phyloP scores from a whole-genome alignment of 257 asterid genomes.

The Eustoma russellianum region DNA sequence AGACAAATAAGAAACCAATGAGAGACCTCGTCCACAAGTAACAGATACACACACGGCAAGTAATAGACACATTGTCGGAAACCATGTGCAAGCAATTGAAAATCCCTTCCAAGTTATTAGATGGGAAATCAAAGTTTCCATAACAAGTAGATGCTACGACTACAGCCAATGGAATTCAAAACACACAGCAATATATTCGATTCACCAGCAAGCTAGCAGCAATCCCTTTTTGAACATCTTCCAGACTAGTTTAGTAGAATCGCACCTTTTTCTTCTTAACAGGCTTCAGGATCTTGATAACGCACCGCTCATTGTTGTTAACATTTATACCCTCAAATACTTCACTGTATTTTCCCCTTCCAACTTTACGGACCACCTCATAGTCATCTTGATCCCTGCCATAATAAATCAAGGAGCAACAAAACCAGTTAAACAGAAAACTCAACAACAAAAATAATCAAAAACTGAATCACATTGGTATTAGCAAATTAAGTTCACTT shows the following conservation, averaged over 20 bases:
- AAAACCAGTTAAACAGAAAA: no score
- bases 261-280: conserved; percentile 39
- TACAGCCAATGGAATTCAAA: neutral
- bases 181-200: neutral
- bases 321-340: conserved; percentile 34
- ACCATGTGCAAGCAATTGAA: no score
- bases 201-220: no score
- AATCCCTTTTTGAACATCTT: no score
- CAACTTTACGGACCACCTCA: conserved; percentile 38
- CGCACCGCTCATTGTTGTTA: conserved; percentile 26
- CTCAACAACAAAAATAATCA: no score
- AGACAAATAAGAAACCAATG: neutral
- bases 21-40: neutral
- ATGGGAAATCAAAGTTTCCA: no score
- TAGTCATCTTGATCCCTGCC: conserved; percentile 35
- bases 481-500: no score
- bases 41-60: neutral
- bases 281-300: conserved; percentile 37
- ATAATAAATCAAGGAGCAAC: neutral
- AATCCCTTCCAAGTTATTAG: no score
- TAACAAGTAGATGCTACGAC: neutral
- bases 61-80: no score
- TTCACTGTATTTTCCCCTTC: conserved; percentile 42
- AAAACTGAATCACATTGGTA: no score
- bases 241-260: no score